These are phyloP conservation scores for Leishmania gerbilli DNA, from an alignment of 208 protist species.

Conservation along the genomic window DNA sequence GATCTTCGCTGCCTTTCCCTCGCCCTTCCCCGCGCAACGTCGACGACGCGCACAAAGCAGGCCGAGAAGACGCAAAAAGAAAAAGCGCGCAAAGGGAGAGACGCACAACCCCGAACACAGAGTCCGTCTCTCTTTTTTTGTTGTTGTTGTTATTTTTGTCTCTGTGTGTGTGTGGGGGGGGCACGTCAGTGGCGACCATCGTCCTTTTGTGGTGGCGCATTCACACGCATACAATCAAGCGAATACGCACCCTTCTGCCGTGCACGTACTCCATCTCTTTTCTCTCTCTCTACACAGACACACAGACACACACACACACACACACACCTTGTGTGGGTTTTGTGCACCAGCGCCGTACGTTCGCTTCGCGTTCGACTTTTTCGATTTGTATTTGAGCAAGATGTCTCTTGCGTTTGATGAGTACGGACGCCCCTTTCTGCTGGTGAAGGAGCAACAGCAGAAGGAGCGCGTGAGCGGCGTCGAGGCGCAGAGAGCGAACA, in stretches of 20 bases:
- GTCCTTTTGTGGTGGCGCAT: background rate
- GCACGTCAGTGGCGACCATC: background rate
- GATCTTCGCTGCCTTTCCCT: background rate
- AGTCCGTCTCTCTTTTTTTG: background rate
- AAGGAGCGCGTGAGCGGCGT: slow-evolving; percentile 96
- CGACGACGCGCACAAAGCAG: background rate
- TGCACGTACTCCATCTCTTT: background rate
- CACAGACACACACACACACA: background rate
- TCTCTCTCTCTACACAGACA: background rate
- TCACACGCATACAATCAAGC: background rate
- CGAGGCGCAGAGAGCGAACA: slow-evolving; percentile 99
- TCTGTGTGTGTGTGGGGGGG: background rate
- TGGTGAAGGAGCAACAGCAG: slow-evolving; percentile 97
- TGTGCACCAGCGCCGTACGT: background rate
- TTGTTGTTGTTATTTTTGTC: too few species aligned
- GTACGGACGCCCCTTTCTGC: slow-evolving; percentile 99
- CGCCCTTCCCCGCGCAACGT: background rate
- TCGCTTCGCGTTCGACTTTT: background rate
- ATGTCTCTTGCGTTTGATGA: slow-evolving; percentile 98
- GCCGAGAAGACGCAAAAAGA: background rate
- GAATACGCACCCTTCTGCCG: background rate
- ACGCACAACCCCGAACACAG: background rate
- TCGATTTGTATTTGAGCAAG: background rate
- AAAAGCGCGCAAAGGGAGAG: background rate
- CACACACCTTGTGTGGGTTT: background rate